Percentiles rank a stretch among this genome's conserved stretches.
phyloP scores from a whole-genome alignment of 2,329 filamentous ascomycete genomes.

The Colletotrichum tanaceti region DNA sequence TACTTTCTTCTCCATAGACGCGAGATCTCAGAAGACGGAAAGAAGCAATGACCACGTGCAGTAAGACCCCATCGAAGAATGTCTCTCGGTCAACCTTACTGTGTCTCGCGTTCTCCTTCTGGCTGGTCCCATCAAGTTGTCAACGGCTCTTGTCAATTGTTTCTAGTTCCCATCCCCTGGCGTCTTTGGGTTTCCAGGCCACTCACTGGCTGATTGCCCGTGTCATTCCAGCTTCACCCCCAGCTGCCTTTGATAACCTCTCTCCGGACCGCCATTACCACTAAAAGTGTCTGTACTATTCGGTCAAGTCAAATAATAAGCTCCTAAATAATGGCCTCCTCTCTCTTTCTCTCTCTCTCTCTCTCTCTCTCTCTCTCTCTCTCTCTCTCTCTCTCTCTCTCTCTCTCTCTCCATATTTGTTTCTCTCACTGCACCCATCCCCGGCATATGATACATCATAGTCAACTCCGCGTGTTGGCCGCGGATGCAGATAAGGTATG shows the following conservation, averaged over 20 bases:
- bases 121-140: neutral
- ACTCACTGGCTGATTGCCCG: neutral
- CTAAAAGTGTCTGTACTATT: no score
- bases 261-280: no score
- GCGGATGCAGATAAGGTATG: slow-evolving; percentile 6
- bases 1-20: slow-evolving; percentile 28
- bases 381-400: neutral
- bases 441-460: neutral
- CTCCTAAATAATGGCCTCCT: no score
- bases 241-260: neutral
- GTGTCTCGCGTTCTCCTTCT: slow-evolving; percentile 25
- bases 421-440: neutral
- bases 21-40: slow-evolving; percentile 11
- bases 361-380: no score
- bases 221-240: neutral
- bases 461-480: neutral
- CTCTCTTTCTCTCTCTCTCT: no score
- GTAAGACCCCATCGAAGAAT: slow-evolving; percentile 33
- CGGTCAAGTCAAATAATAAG: no score
- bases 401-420: neutral
- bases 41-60: slow-evolving; percentile 33
- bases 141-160: neutral
- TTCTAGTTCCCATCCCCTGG: neutral
- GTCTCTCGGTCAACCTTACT: slow-evolving; percentile 34
- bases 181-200: neutral